phyloP scores from a whole-genome alignment of 2,329 filamentous ascomycete species.

The Trichoderma sp. region DNA sequence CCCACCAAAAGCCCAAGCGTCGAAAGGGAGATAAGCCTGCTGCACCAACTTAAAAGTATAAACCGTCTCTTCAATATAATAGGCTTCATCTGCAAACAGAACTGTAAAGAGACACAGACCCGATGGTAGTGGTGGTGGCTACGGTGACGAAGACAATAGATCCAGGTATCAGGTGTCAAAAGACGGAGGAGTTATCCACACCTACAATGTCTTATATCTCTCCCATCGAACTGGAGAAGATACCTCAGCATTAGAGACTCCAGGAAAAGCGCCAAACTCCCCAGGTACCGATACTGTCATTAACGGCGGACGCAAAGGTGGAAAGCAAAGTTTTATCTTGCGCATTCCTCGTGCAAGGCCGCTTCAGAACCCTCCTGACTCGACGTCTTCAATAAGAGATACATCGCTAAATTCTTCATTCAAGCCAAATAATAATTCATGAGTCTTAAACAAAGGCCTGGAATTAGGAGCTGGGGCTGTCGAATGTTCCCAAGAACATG shows the following conservation, averaged over 20 bases:
- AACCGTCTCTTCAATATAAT: too few relatives aligned
- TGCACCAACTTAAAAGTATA: neutral
- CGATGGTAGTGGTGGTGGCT: too few relatives aligned
- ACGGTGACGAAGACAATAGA: neutral
- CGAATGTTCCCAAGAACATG: neutral
- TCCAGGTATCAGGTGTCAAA: neutral
- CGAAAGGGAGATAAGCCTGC: neutral
- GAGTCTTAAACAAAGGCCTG: neutral
- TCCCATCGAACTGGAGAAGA: neutral
- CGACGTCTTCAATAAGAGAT: neutral
- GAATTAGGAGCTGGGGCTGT: neutral
- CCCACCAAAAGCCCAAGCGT: neutral
- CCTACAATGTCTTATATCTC: neutral
- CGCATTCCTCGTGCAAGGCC: neutral
- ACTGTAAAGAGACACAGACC: neutral
- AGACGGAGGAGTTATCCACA: neutral
- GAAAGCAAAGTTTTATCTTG: neutral
- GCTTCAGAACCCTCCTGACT: neutral
- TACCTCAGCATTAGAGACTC: neutral
- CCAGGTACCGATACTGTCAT: neutral
- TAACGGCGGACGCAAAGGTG: neutral
- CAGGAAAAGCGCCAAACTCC: neutral
- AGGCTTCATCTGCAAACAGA: too few relatives aligned
- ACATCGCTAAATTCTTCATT: neutral
- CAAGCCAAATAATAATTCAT: neutral